Percentiles rank a stretch among this genome's conserved stretches.
phyloP scores from a whole-genome alignment of 1,139 yeast genomes.

The Debaryomycetaceae sp. region DNA sequence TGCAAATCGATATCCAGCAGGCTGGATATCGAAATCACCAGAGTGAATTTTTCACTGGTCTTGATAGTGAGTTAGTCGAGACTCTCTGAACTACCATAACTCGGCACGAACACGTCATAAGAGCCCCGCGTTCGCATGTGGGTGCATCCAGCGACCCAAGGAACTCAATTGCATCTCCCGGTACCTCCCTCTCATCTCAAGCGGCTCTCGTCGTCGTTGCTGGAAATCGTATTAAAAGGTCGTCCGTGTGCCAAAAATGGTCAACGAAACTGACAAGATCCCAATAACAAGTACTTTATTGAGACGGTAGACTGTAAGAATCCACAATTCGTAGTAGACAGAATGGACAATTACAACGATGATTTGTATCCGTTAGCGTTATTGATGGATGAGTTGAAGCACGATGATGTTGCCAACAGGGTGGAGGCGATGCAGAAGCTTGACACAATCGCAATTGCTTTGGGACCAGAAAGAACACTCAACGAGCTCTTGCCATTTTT shows the following conservation, averaged over 20 bases:
- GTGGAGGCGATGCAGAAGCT: slow-evolving; percentile 94
- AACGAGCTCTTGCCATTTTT: slow-evolving; percentile 87
- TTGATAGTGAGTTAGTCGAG: neutral
- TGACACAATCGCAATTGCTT: slow-evolving; percentile 90
- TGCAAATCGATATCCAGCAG: too few relatives aligned
- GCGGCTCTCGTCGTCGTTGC: neutral
- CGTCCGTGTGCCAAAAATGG: slow-evolving; percentile 1
- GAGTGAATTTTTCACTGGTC: neutral
- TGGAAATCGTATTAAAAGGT: neutral
- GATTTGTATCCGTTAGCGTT: slow-evolving; percentile 94
- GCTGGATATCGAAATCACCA: neutral
- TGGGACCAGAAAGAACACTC: slow-evolving; percentile 92
- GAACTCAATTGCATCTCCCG: neutral
- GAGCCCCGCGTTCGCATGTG: neutral
- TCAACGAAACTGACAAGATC: slow-evolving; percentile 1
- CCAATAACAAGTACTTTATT: neutral
- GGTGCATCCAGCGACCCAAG: neutral
- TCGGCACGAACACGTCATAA: neutral
- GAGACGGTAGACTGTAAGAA: neutral
- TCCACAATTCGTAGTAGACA: neutral
- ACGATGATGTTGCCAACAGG: slow-evolving; percentile 91
- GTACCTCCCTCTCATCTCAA: neutral
- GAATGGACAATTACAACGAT: slow-evolving; percentile 43
- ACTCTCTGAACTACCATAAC: neutral
- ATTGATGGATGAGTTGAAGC: slow-evolving; percentile 90